A percentile compares a stretch with the other conserved stretches of the same genome.
These are phyloP conservation scores for Ogataea salicorniae DNA, from an alignment of 805 yeast species.

Conservation along the genomic window DNA sequence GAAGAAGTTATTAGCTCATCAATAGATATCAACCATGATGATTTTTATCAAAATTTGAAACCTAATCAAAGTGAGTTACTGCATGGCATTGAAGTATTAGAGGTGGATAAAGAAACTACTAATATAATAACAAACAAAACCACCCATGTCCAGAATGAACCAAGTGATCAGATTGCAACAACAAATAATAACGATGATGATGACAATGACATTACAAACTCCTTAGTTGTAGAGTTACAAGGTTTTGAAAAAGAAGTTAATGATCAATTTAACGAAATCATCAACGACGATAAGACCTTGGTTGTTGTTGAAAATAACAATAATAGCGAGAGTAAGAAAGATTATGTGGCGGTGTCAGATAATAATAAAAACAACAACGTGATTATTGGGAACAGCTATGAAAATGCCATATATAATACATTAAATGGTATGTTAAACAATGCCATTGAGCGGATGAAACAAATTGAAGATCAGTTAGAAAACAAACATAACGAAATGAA, in stretches of 20 bases:
- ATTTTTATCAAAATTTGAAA: too few species aligned
- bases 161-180: too few species aligned
- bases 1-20: too few species aligned
- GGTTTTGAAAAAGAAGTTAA: background rate
- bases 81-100: too few species aligned
- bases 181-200: too few species aligned
- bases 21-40: too few species aligned
- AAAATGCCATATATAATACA: background rate
- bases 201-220: too few species aligned
- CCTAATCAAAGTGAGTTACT: too few species aligned
- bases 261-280: background rate
- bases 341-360: background rate
- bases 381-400: background rate
- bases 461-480: constrained; percentile 10
- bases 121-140: too few species aligned
- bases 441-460: constrained; percentile 10
- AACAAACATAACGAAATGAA: constrained; percentile 9
- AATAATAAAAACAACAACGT: background rate
- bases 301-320: background rate
- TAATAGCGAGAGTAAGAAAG: background rate
- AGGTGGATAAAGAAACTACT: too few species aligned
- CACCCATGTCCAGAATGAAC: too few species aligned
- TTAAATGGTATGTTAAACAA: constrained; percentile 9
- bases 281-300: background rate
- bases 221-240: background rate